These are phyloP conservation scores for Quercus berberidifolia DNA, from an alignment of 306 rosid species.

Conservation along the genomic window DNA sequence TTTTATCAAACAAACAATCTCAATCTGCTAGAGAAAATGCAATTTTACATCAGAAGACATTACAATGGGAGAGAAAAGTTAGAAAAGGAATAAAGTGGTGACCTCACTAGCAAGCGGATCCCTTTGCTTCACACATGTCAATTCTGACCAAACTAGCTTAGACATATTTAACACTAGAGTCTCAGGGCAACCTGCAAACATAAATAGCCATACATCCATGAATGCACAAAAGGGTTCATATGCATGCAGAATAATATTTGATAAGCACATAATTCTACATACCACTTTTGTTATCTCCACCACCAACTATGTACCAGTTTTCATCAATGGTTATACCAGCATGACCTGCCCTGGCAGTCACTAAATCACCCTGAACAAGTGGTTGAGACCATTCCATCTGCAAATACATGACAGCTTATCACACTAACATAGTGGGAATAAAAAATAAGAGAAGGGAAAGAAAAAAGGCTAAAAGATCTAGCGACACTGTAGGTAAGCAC, in stretches of 20 bases:
- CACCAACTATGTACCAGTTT: slow-evolving; percentile 91
- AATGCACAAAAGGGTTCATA: neutral
- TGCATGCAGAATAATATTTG: neutral
- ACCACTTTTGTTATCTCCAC: slow-evolving; percentile 95
- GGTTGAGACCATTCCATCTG: slow-evolving; percentile 99
- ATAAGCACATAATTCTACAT: slow-evolving; percentile 19
- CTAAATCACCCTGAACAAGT: slow-evolving; percentile 74
- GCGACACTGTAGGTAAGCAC: neutral
- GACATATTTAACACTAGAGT: slow-evolving; percentile 85
- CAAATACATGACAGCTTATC: slow-evolving; percentile 21
- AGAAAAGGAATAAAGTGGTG: slow-evolving; percentile 26
- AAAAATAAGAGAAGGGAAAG: neutral
- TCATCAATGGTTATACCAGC: slow-evolving; percentile 74
- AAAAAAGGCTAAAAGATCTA: neutral
- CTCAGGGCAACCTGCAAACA: slow-evolving; percentile 80
- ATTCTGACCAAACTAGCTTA: slow-evolving; percentile 80
- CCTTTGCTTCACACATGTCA: slow-evolving; percentile 70
- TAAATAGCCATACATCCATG: slow-evolving; percentile 18
- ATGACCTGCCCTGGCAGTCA: slow-evolving; percentile 92
- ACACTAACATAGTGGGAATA: slow-evolving; percentile 20
- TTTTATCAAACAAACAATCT: neutral
- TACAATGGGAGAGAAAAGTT: neutral
- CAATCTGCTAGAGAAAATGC: neutral
- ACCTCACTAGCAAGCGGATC: slow-evolving; percentile 99
- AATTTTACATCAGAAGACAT: neutral